Percentiles rank a stretch among this genome's conserved stretches.
Evolutionary conservation across 768 basidiomycete genomes (phyloP).

Genomic region (Cystofilobasidium bisporidii): DNA sequence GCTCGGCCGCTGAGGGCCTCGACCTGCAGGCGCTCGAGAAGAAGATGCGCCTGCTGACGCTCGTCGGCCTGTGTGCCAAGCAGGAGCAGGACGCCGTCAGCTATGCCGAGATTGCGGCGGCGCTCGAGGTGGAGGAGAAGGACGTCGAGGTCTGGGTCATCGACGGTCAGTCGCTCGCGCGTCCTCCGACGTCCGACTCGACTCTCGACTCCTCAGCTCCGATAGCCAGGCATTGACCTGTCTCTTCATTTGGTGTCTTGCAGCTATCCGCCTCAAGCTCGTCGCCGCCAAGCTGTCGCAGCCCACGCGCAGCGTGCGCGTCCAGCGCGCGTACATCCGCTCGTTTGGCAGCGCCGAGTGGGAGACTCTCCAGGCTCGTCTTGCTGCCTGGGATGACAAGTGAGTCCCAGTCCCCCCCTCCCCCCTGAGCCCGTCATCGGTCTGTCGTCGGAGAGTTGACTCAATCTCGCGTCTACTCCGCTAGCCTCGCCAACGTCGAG

Average conservation of each 20-base stretch:
- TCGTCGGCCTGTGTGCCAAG: slow-evolving; percentile 59
- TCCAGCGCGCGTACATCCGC: slow-evolving; percentile 64
- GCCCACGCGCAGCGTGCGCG: slow-evolving; percentile 59
- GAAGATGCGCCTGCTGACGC: slow-evolving; percentile 68
- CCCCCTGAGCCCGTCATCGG: no score
- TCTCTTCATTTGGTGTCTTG: no score
- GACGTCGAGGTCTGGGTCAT: slow-evolving; percentile 82
- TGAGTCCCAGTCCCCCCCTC: no score
- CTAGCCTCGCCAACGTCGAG: slow-evolving; percentile 19
- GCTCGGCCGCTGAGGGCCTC: slow-evolving; percentile 14
- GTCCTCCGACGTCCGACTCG: not conserved
- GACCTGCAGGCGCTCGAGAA: slow-evolving; percentile 39
- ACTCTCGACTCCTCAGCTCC: not conserved
- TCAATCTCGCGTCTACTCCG: not conserved
- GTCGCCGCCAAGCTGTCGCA: slow-evolving; percentile 77
- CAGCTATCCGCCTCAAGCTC: slow-evolving; percentile 71
- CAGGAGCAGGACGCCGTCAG: slow-evolving; percentile 64
- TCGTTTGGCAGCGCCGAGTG: slow-evolving; percentile 70
- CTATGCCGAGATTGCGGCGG: slow-evolving; percentile 59
- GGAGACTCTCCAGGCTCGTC: slow-evolving; percentile 62
- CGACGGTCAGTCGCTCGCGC: slow-evolving; percentile 51
- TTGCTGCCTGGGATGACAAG: slow-evolving; percentile 68
- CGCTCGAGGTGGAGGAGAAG: slow-evolving; percentile 54
- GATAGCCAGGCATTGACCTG: not conserved
- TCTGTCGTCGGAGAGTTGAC: no score